Conservation (phyloP, 495 filamentous ascomycete genomes). For the Hypoxylon fuscum region DNA sequence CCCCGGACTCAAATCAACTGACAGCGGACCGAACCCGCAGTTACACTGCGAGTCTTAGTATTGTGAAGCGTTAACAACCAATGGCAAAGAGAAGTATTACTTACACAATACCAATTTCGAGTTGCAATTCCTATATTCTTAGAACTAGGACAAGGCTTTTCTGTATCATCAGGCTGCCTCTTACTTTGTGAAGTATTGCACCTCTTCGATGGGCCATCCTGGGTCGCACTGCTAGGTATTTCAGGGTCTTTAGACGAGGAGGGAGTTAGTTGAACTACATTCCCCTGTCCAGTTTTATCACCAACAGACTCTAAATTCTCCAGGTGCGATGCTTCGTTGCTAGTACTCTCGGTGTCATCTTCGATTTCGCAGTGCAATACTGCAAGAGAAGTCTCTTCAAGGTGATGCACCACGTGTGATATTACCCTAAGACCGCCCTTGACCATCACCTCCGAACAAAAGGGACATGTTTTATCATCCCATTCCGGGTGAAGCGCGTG, state of each 20-base stretch:
- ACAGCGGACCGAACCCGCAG: too few relatives aligned
- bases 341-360: not conserved
- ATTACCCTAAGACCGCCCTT: constrained; percentile 10
- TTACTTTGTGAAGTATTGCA: not conserved
- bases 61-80: too few relatives aligned
- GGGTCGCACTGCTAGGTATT: too few relatives aligned
- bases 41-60: too few relatives aligned
- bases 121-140: not conserved
- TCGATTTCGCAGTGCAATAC: constrained; percentile 8
- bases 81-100: not conserved
- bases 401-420: constrained; percentile 16
- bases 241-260: too few relatives aligned
- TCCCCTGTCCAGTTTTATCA: too few relatives aligned
- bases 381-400: constrained; percentile 35
- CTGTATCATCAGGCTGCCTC: not conserved
- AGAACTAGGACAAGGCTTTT: not conserved
- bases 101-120: not conserved
- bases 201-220: too few relatives aligned
- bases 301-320: not conserved
- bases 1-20: too few relatives aligned
- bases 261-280: too few relatives aligned
- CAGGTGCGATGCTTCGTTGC: not conserved
- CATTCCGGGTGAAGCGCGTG: constrained; percentile 13
- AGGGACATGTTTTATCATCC: constrained; percentile 15
- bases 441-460: constrained; percentile 5